A percentile compares a stretch with the other conserved stretches of the same genome.
phyloP scores from a whole-genome alignment of 2,329 filamentous ascomycete genomes.

The Pestalotiopsis fici region DNA sequence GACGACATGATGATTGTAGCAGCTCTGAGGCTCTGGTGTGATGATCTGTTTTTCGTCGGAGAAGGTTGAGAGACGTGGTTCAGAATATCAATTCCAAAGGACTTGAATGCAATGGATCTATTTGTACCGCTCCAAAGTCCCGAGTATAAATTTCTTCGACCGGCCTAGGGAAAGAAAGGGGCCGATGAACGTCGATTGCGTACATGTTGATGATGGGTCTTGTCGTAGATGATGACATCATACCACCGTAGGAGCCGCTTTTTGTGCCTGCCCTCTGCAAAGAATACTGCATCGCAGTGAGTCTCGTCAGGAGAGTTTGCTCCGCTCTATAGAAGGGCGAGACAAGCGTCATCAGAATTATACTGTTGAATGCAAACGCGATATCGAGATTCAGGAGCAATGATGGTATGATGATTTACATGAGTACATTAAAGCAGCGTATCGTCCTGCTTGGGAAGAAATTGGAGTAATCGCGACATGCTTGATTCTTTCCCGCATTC shows the following conservation, averaged over 20 bases:
- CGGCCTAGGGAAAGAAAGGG: background rate
- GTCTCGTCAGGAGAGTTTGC: background rate
- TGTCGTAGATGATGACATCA: constrained; percentile 9
- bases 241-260: constrained; percentile 4
- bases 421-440: no score
- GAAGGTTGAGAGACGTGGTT: background rate
- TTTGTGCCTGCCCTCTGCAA: background rate
- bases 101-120: background rate
- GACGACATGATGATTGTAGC: constrained; percentile 2
- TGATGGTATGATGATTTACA: background rate
- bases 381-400: background rate
- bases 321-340: background rate
- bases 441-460: no score
- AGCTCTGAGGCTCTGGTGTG: background rate
- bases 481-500: no score
- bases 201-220: constrained; percentile 4
- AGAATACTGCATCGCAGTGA: background rate
- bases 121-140: background rate
- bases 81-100: background rate
- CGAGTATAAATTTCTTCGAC: background rate
- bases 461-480: no score
- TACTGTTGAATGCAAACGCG: background rate
- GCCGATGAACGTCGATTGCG: background rate
- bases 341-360: background rate
- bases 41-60: no score